Conservation (phyloP, 306 rosid genomes). For the Pueraria montana region DNA sequence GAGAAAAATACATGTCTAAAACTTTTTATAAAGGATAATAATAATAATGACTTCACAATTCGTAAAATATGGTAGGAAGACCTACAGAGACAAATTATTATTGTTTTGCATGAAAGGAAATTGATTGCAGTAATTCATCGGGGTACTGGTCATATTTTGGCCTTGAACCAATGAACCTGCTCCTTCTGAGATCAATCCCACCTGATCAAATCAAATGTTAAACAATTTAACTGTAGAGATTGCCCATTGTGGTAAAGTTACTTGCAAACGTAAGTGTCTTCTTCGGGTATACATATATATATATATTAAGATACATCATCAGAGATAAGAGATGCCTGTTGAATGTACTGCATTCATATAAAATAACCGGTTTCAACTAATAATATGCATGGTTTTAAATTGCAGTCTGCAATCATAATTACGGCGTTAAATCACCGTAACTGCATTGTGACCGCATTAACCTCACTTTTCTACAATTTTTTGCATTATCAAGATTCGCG, state of each 20-base stretch:
- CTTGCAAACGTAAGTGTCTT: not conserved
- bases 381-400: too few relatives aligned
- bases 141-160: not conserved
- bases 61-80: not conserved
- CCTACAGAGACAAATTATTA: not conserved
- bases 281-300: not conserved
- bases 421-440: too few relatives aligned
- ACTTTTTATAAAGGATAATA: not conserved
- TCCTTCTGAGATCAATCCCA: conserved; percentile 2
- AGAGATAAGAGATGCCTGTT: not conserved
- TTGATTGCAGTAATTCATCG: not conserved
- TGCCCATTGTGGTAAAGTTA: not conserved
- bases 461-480: too few relatives aligned
- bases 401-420: too few relatives aligned
- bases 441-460: too few relatives aligned
- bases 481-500: too few relatives aligned
- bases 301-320: too few relatives aligned
- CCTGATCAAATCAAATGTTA: conserved; percentile 28
- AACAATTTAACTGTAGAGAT: not conserved
- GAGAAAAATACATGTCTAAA: not conserved
- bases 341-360: not conserved
- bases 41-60: not conserved
- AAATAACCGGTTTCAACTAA: not conserved
- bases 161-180: not conserved
- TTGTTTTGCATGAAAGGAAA: not conserved